Evolutionary conservation across 371 early-diverging fungal species (phyloP).

Genomic region (Blakeslea trispora): DNA sequence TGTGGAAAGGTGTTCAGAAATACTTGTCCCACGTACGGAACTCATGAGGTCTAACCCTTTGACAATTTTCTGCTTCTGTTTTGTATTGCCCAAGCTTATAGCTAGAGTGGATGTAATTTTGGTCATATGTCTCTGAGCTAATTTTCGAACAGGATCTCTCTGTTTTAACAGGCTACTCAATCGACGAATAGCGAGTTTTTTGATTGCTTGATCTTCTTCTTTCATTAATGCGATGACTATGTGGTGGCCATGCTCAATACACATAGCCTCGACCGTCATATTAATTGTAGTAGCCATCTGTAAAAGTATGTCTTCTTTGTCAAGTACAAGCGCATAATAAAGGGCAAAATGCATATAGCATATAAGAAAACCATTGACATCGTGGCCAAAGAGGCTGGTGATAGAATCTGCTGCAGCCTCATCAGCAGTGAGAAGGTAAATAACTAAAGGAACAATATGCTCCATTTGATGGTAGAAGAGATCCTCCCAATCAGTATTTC

Average conservation of each 20-base stretch:
- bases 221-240: background rate
- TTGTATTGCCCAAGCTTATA: constrained; percentile 6
- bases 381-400: background rate
- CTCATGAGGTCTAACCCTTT: background rate
- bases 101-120: constrained; percentile 9
- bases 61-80: background rate
- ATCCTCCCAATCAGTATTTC: background rate
- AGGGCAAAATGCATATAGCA: constrained; percentile 4
- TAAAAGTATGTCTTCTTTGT: background rate
- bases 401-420: background rate
- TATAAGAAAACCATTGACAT: background rate
- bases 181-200: background rate
- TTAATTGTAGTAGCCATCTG: constrained; percentile 1
- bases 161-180: background rate
- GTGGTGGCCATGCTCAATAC: background rate
- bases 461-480: background rate
- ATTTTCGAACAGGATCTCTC: background rate
- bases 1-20: constrained; percentile 6
- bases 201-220: background rate
- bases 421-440: background rate
- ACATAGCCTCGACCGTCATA: background rate
- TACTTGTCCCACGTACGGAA: background rate
- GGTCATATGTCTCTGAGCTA: background rate
- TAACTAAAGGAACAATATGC: background rate
- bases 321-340: constrained; percentile 9